Conservation (phyloP, 306 rosid species). For the Echinosophora koreensis region DNA sequence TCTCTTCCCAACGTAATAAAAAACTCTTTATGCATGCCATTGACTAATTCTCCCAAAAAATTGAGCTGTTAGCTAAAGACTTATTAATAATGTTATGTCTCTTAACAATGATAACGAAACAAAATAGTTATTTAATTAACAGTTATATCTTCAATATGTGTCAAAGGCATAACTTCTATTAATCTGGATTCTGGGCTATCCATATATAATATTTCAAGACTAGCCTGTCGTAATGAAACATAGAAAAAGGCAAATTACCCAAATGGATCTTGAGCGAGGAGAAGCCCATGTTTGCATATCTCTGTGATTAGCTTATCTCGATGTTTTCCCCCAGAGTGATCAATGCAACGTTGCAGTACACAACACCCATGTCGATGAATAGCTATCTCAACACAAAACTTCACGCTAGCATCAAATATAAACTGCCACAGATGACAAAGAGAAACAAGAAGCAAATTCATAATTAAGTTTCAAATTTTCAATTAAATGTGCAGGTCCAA, state of each 20-base stretch:
- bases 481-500: not conserved
- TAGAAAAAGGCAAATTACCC: conserved; percentile 58
- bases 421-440: conserved; percentile 57
- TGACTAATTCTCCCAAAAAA: too few relatives aligned
- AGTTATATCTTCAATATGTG: not conserved
- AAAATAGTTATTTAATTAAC: not conserved
- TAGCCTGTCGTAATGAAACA: conserved; percentile 3
- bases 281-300: conserved; percentile 65
- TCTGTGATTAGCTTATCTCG: conserved; percentile 61
- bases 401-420: conserved; percentile 70
- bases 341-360: conserved; percentile 77
- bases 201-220: not conserved
- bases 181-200: conserved; percentile 10
- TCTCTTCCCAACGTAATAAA: not conserved
- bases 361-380: conserved; percentile 88
- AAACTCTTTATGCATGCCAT: too few relatives aligned
- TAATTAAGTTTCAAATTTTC: not conserved
- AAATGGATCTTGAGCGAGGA: conserved; percentile 75
- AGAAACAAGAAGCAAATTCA: conserved; percentile 23
- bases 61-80: too few relatives aligned
- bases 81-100: too few relatives aligned
- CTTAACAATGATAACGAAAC: not conserved
- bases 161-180: not conserved
- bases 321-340: conserved; percentile 56
- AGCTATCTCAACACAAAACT: conserved; percentile 65